Percentiles rank a stretch among this genome's conserved stretches.
phyloP scores from a whole-genome alignment of 768 basidiomycete species.

The Leucosporidium creatinivorum region DNA sequence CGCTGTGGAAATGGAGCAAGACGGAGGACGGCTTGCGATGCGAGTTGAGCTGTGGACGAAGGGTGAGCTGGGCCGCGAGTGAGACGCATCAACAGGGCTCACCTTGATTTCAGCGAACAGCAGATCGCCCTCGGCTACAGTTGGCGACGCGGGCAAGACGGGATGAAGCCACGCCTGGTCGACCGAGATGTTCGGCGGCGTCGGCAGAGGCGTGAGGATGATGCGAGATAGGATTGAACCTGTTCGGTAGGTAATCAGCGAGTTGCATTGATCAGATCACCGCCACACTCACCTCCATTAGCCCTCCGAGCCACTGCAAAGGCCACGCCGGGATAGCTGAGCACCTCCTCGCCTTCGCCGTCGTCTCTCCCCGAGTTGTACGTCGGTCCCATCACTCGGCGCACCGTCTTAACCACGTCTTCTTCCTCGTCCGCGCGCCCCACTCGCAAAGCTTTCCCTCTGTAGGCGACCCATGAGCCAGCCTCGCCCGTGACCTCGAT shows the following conservation, averaged over 20 bases:
- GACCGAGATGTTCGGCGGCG: background rate
- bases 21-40: background rate
- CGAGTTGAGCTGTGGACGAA: constrained; percentile 6
- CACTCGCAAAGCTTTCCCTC: constrained; percentile 8
- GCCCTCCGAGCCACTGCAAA: constrained; percentile 32
- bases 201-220: constrained; percentile 18
- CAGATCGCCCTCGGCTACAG: constrained; percentile 13
- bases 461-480: constrained; percentile 21
- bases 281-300: constrained; percentile 25
- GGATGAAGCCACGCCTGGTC: constrained; percentile 17
- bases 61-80: background rate
- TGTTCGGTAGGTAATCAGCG: too few species aligned
- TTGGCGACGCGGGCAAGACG: background rate
- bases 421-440: constrained; percentile 2
- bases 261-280: too few species aligned
- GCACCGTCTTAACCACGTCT: constrained; percentile 26
- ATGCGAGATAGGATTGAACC: constrained; percentile 10
- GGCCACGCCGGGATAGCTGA: constrained; percentile 40
- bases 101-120: constrained; percentile 35
- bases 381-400: constrained; percentile 39
- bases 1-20: constrained; percentile 25
- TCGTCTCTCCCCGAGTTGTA: constrained; percentile 12
- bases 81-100: background rate
- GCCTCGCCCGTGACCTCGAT: constrained; percentile 9
- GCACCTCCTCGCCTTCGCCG: constrained; percentile 22